These are phyloP conservation scores for Theileria parva DNA, from an alignment of 169 alveolate genomes.

Conservation along the genomic window DNA sequence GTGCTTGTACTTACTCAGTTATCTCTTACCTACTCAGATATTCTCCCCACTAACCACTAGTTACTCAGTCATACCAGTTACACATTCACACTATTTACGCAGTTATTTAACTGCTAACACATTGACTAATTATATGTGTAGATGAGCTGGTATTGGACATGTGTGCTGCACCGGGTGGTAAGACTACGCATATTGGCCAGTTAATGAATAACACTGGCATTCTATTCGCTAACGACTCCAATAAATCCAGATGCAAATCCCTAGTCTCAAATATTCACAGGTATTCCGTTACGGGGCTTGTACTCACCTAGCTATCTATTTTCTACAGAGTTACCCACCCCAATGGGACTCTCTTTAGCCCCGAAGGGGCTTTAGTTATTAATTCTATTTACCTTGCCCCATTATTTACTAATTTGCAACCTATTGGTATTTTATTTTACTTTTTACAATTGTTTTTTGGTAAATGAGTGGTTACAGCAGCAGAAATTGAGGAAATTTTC, in stretches of 20 bases:
- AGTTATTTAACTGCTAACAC: no score
- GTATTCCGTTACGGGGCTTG: slow-evolving; percentile 21
- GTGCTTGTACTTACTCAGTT: neutral
- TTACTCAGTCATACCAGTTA: no score
- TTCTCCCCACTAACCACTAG: neutral
- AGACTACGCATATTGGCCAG: slow-evolving; percentile 92
- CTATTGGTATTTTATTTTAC: neutral
- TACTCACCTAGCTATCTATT: no score
- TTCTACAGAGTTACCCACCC: no score
- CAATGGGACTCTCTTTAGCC: neutral
- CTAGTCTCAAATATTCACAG: slow-evolving; percentile 88
- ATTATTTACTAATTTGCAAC: no score
- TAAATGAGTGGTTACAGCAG: neutral
- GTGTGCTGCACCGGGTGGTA: slow-evolving; percentile 99
- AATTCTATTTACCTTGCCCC: neutral
- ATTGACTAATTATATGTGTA: neutral
- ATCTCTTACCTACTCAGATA: neutral
- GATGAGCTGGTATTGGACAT: slow-evolving; percentile 90
- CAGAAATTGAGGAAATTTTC: neutral
- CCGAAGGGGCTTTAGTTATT: neutral
- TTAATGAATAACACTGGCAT: slow-evolving; percentile 93
- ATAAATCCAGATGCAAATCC: slow-evolving; percentile 89
- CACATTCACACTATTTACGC: no score
- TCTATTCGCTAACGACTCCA: slow-evolving; percentile 91
- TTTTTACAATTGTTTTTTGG: neutral